A percentile compares a stretch with the other conserved stretches of the same genome.
These are phyloP conservation scores for Penicillium goetzii DNA, from an alignment of 495 filamentous ascomycete genomes.

Conservation along the genomic window DNA sequence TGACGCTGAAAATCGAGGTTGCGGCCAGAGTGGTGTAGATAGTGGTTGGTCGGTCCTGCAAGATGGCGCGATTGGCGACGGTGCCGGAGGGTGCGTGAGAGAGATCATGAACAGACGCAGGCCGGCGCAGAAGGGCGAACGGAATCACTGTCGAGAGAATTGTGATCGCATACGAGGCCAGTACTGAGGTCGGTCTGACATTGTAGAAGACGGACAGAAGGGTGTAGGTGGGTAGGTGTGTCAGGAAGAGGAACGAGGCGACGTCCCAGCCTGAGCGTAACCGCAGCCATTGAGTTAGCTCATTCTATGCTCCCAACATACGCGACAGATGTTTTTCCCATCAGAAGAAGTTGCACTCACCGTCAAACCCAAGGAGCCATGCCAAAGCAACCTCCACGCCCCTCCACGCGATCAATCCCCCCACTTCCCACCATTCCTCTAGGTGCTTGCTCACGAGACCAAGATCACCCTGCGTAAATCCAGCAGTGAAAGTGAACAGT, in stretches of 20 bases:
- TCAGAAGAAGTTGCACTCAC: slow-evolving; percentile 40
- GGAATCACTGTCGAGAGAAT: slow-evolving; percentile 68
- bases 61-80: slow-evolving; percentile 68
- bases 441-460: slow-evolving; percentile 61
- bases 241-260: slow-evolving; percentile 65
- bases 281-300: slow-evolving; percentile 13
- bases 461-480: slow-evolving; percentile 59
- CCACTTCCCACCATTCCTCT: slow-evolving; percentile 64
- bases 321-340: not conserved
- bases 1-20: slow-evolving; percentile 66
- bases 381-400: slow-evolving; percentile 67
- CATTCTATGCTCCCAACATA: not conserved
- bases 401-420: slow-evolving; percentile 65
- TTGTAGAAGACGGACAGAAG: slow-evolving; percentile 76
- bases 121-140: slow-evolving; percentile 68
- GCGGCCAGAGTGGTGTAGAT: slow-evolving; percentile 66
- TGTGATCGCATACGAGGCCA: slow-evolving; percentile 63
- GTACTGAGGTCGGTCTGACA: slow-evolving; percentile 59
- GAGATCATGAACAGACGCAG: slow-evolving; percentile 63
- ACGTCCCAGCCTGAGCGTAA: slow-evolving; percentile 64
- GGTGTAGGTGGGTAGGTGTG: slow-evolving; percentile 70
- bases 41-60: slow-evolving; percentile 65
- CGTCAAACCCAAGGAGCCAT: slow-evolving; percentile 73
- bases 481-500: slow-evolving; percentile 57
- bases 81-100: slow-evolving; percentile 42